Percentiles rank a stretch among this genome's conserved stretches.
phyloP scores from a whole-genome alignment of 371 early-diverging fungal species.

The Mortierella sp. region DNA sequence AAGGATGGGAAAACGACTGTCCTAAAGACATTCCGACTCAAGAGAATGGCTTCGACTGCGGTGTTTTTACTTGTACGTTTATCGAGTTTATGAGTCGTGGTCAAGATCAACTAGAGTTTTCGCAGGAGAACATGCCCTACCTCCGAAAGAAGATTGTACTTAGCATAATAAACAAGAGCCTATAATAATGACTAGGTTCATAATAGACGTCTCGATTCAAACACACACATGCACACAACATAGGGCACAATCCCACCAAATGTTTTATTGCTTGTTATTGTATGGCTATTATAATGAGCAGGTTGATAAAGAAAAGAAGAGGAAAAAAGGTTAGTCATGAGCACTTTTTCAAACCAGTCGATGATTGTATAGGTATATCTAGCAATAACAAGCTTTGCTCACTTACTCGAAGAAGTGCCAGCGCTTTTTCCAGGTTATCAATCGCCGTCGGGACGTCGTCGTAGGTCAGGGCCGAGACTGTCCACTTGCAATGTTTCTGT shows the following conservation, averaged over 20 bases:
- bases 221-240: background rate
- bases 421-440: slow-evolving; percentile 83
- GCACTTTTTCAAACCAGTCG: background rate
- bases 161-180: slow-evolving; percentile 73
- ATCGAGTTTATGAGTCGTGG: slow-evolving; percentile 80
- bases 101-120: slow-evolving; percentile 72
- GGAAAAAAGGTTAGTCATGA: background rate
- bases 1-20: slow-evolving; percentile 75
- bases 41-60: slow-evolving; percentile 95
- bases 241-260: background rate
- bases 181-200: slow-evolving; percentile 10
- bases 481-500: slow-evolving; percentile 93
- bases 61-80: slow-evolving; percentile 96
- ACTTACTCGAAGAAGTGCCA: slow-evolving; percentile 61
- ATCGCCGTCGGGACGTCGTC: slow-evolving; percentile 92
- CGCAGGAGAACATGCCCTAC: slow-evolving; percentile 79
- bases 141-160: slow-evolving; percentile 81
- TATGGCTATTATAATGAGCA: slow-evolving; percentile 24
- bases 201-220: background rate
- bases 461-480: slow-evolving; percentile 94
- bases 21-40: slow-evolving; percentile 90
- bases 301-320: background rate
- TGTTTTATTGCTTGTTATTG: slow-evolving; percentile 26
- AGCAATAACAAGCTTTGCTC: background rate
- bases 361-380: background rate